phyloP scores from a whole-genome alignment of 305 asterid genomes.

The Solanum hybrid region DNA sequence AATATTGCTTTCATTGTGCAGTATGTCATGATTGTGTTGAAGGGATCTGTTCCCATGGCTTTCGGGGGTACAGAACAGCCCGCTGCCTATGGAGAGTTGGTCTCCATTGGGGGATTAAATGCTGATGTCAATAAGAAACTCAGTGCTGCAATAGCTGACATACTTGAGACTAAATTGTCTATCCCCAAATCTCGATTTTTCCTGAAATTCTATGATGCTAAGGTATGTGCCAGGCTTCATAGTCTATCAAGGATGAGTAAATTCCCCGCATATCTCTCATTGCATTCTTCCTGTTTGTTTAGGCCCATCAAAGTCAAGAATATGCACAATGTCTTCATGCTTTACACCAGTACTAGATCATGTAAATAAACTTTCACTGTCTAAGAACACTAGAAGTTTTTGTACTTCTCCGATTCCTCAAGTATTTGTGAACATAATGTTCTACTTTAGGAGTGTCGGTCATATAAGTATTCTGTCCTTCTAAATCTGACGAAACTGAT shows the following conservation, averaged over 20 bases:
- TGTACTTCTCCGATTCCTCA: not conserved
- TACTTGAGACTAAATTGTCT: conserved; percentile 67
- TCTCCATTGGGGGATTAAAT: conserved; percentile 74
- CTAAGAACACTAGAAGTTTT: conserved; percentile 22
- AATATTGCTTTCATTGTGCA: conserved; percentile 25
- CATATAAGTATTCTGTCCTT: not conserved
- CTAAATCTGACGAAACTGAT: not conserved
- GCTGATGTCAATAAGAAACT: conserved; percentile 78
- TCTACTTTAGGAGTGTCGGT: not conserved
- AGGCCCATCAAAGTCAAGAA: conserved; percentile 88
- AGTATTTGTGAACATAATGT: not conserved
- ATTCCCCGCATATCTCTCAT: conserved; percentile 33
- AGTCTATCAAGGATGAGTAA: conserved; percentile 4
- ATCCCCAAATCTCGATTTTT: conserved; percentile 68
- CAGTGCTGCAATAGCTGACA: conserved; percentile 65
- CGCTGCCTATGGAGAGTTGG: conserved; percentile 79
- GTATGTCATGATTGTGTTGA: conserved; percentile 91
- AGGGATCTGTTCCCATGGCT: conserved; percentile 85
- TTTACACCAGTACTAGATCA: conserved; percentile 92
- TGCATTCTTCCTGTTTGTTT: conserved; percentile 64
- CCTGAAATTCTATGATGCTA: conserved; percentile 83
- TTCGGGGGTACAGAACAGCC: conserved; percentile 90
- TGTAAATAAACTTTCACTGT: conserved; percentile 44
- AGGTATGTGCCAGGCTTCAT: conserved; percentile 39
- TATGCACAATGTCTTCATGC: conserved; percentile 96